Percentiles rank a stretch among this genome's conserved stretches.
phyloP scores from a whole-genome alignment of 805 yeast species.

The Metschnikowia cerradonensis region DNA sequence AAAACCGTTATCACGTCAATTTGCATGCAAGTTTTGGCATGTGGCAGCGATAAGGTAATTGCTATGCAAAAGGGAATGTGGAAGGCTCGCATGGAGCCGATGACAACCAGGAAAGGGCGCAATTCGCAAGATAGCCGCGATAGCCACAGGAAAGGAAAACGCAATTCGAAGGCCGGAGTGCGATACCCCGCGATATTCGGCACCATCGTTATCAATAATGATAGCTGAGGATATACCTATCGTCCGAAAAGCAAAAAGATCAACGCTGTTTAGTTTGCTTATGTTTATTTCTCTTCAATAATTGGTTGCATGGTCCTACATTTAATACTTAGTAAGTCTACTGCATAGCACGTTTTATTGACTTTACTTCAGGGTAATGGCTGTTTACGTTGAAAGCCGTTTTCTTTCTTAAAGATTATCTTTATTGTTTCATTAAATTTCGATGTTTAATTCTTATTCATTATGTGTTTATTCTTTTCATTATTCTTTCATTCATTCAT shows the following conservation, averaged over 20 bases:
- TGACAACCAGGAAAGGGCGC: neutral
- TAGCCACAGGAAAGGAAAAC: neutral
- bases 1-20: neutral
- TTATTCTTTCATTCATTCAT: neutral
- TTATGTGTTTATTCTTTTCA: neutral
- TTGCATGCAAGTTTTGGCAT: neutral
- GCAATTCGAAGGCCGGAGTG: neutral
- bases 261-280: too few relatives aligned
- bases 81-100: neutral
- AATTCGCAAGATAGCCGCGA: neutral
- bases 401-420: too few relatives aligned
- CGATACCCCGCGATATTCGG: slow-evolving; percentile 1
- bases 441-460: neutral
- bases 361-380: too few relatives aligned
- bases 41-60: neutral
- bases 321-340: too few relatives aligned
- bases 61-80: neutral
- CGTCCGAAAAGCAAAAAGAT: too few relatives aligned
- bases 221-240: neutral
- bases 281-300: too few relatives aligned
- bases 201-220: neutral
- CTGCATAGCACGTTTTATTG: too few relatives aligned
- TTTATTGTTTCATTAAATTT: too few relatives aligned
- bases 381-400: too few relatives aligned
- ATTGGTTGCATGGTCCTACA: too few relatives aligned